Evolutionary conservation across 2,329 filamentous ascomycete genomes (phyloP).

Genomic region (Ophiostoma pallidulum): DNA sequence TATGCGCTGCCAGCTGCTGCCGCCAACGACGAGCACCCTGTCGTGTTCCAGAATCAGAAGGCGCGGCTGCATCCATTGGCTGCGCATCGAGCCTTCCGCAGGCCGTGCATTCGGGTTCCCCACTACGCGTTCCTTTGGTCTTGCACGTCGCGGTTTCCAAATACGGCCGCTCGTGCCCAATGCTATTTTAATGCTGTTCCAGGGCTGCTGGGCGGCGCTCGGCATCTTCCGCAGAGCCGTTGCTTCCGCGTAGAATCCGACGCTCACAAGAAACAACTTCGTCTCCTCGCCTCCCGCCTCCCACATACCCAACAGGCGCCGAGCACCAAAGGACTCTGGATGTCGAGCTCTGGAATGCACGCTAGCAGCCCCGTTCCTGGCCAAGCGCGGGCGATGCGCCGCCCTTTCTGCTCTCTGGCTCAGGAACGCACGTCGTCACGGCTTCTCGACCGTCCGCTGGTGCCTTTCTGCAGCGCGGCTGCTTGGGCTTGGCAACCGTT

Average conservation of each 20-base stretch:
- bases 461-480: background rate
- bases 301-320: background rate
- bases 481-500: constrained; percentile 5
- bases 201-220: too few species aligned
- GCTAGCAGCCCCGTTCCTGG: background rate
- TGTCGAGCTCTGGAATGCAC: constrained; percentile 5
- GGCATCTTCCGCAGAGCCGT: too few species aligned
- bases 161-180: too few species aligned
- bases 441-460: background rate
- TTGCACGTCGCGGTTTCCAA: too few species aligned
- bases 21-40: background rate
- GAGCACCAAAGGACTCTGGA: background rate
- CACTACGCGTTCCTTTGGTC: too few species aligned
- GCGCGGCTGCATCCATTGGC: background rate
- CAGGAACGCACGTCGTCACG: background rate
- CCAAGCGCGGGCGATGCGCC: constrained; percentile 1
- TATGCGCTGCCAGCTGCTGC: background rate
- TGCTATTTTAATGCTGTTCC: too few species aligned
- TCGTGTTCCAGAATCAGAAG: constrained; percentile 1
- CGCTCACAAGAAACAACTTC: too few species aligned
- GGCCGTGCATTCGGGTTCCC: too few species aligned
- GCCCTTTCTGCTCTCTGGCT: too few species aligned
- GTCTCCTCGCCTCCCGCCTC: background rate
- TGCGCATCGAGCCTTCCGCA: background rate
- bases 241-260: too few species aligned